Percentiles rank a stretch among this genome's conserved stretches.
Conservation (phyloP, 1,139 yeast genomes). For the Meyerozyma sp. region DNA sequence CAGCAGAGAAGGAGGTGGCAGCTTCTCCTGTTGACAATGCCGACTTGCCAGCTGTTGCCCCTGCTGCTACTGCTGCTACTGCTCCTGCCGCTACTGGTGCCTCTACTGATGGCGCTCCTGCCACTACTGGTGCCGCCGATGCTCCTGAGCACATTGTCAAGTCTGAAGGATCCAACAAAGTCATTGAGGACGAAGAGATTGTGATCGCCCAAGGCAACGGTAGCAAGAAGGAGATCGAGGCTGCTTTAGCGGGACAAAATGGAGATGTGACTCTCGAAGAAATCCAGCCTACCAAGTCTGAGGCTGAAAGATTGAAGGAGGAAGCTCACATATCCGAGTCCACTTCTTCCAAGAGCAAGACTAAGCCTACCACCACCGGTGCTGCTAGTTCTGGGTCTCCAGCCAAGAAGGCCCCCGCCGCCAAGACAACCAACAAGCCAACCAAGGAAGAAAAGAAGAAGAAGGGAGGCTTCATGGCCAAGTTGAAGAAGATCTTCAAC, state of each 20-base stretch:
- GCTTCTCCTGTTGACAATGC: slow-evolving; percentile 15
- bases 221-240: slow-evolving; percentile 22
- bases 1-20: slow-evolving; percentile 17
- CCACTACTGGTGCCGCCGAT: slow-evolving; percentile 4
- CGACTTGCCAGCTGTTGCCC: slow-evolving; percentile 9
- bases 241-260: slow-evolving; percentile 33
- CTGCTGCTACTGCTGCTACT: slow-evolving; percentile 8
- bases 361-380: slow-evolving; percentile 7
- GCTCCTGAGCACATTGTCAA: too few relatives aligned
- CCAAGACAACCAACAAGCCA: slow-evolving; percentile 4
- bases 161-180: slow-evolving; percentile 4
- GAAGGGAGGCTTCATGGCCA: slow-evolving; percentile 12
- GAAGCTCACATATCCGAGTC: slow-evolving; percentile 11
- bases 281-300: slow-evolving; percentile 33
- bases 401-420: slow-evolving; percentile 4
- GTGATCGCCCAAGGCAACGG: slow-evolving; percentile 35
- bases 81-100: slow-evolving; percentile 4
- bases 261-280: slow-evolving; percentile 40
- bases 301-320: slow-evolving; percentile 22
- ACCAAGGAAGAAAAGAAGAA: slow-evolving; percentile 8
- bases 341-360: slow-evolving; percentile 7
- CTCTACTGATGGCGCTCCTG: slow-evolving; percentile 8
- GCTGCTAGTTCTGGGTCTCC: slow-evolving; percentile 5
- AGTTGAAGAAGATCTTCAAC: slow-evolving; percentile 11
- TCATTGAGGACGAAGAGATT: slow-evolving; percentile 24